Conservation (phyloP, 805 yeast species). For the Candida chilensis region DNA sequence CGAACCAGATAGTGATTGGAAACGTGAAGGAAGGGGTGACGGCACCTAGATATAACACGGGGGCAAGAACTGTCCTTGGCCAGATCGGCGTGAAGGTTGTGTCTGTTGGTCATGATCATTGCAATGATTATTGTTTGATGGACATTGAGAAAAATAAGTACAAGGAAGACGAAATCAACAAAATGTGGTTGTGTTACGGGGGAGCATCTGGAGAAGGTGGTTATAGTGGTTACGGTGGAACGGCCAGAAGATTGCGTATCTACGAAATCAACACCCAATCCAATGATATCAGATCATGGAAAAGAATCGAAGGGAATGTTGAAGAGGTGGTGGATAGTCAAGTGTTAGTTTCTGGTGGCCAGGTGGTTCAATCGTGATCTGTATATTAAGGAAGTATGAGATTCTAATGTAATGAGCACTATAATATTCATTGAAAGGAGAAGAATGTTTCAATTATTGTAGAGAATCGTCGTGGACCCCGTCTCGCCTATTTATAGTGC, state of each 20-base stretch:
- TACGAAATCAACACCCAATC: slow-evolving; percentile 52
- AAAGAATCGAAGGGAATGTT: slow-evolving; percentile 55
- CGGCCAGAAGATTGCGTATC: slow-evolving; percentile 67
- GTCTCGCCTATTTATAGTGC: no score
- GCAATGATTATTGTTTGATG: slow-evolving; percentile 79
- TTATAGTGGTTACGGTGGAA: slow-evolving; percentile 88
- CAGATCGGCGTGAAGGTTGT: slow-evolving; percentile 67
- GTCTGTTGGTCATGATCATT: slow-evolving; percentile 92
- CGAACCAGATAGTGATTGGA: slow-evolving; percentile 46
- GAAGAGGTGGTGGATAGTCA: slow-evolving; percentile 39
- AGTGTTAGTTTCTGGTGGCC: slow-evolving; percentile 35
- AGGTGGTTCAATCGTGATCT: slow-evolving; percentile 19
- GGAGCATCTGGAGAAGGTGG: slow-evolving; percentile 96
- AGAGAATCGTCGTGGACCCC: no score
- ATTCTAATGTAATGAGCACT: no score
- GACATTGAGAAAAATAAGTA: slow-evolving; percentile 27
- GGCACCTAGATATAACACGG: slow-evolving; percentile 66
- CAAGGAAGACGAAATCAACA: slow-evolving; percentile 14
- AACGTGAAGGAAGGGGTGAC: slow-evolving; percentile 62
- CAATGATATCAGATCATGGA: slow-evolving; percentile 57
- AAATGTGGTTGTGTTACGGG: slow-evolving; percentile 85
- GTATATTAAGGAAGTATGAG: no score
- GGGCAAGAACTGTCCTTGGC: slow-evolving; percentile 49
- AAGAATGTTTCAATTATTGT: no score
- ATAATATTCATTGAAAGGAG: no score